Evolutionary conservation across 306 rosid species (phyloP), one percentile per base, ranked within the genome.

Genomic region (Inga leiocalycina): DNA sequence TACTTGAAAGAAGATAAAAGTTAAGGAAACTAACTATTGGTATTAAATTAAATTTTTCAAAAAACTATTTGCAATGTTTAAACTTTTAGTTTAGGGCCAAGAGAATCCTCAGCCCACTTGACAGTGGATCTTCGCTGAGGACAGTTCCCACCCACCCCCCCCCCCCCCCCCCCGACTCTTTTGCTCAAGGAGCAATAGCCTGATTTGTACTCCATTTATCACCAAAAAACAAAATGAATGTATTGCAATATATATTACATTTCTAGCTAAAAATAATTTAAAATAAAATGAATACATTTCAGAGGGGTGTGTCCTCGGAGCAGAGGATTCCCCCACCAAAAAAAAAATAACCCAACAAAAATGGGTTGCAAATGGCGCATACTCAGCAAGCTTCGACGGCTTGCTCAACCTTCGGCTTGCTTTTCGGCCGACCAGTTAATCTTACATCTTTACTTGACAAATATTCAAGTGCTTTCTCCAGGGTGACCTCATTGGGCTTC

Each of bases 381-480:
- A 81, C 69, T 79, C 27, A 54, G 75, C 22, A 65, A 39, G 90
- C 88, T 78, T 87, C 91, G 78, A 89, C 39, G 54, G 85, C 89
- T 85, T 87, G 84, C 71, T 86, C 87, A 20, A 69, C 84, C 84
- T 88, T 93, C 1, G 89, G 71, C 71, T 92, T 89, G 17, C 68
- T 71, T 89, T 89, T 93, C 0, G 97, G 96, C 44, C 98, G 88
- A 79, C 98, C 99, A 39, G 77, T 34, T 48, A 57, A 83, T 82
- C 86, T 91, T 52, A 85, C 94, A 80, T 83, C 41, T 1, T 54
- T 35, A 41, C 98, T 56, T 14, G 91, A 88, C 74, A 96, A 84
- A 84, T 91, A 93, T 85, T 88, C 80, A 79, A 94, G 84, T 19
- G 98, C 99, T 68, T 87, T 84, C 81, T 90, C 95, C 20, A 92